Conservation (phyloP, 257 asterid genomes). For the Anisodus tanguticus region DNA sequence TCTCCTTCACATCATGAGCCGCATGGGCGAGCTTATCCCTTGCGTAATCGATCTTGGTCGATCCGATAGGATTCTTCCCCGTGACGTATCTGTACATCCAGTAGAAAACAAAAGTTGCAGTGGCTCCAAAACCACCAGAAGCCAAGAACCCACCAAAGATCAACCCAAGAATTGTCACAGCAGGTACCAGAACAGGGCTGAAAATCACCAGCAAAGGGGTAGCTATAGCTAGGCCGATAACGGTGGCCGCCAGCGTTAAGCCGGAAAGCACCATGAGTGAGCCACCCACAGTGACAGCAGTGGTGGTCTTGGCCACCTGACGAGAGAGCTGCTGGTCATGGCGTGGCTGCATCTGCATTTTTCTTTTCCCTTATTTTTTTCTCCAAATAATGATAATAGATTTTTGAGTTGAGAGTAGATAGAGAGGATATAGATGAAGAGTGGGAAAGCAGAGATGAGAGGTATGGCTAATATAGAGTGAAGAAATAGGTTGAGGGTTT, state of each 20-base stretch:
- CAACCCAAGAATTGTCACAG: slow-evolving; percentile 57
- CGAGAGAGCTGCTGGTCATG: slow-evolving; percentile 56
- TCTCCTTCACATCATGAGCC: slow-evolving; percentile 66
- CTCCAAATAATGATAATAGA: not conserved
- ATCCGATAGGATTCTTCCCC: slow-evolving; percentile 84
- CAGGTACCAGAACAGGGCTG: slow-evolving; percentile 91
- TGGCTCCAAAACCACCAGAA: slow-evolving; percentile 76
- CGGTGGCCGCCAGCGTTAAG: slow-evolving; percentile 74
- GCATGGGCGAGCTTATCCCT: slow-evolving; percentile 59
- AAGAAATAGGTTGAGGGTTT: slow-evolving; percentile 34
- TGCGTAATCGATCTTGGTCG: slow-evolving; percentile 70
- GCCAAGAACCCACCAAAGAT: slow-evolving; percentile 69
- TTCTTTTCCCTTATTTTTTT: not conserved
- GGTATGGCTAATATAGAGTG: slow-evolving; percentile 25
- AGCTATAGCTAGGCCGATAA: slow-evolving; percentile 72
- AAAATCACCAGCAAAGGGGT: slow-evolving; percentile 81
- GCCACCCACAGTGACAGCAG: slow-evolving; percentile 89
- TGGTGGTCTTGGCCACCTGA: slow-evolving; percentile 84
- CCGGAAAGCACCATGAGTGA: slow-evolving; percentile 86
- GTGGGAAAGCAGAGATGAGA: not conserved
- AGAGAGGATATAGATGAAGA: not conserved
- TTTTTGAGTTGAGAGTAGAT: too few relatives aligned
- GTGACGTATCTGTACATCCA: slow-evolving; percentile 85
- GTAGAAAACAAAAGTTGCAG: slow-evolving; percentile 78
- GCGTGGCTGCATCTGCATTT: slow-evolving; percentile 30